phyloP scores from a whole-genome alignment of 176 grass and related monocot genomes.

The Aegilops tauschii region DNA sequence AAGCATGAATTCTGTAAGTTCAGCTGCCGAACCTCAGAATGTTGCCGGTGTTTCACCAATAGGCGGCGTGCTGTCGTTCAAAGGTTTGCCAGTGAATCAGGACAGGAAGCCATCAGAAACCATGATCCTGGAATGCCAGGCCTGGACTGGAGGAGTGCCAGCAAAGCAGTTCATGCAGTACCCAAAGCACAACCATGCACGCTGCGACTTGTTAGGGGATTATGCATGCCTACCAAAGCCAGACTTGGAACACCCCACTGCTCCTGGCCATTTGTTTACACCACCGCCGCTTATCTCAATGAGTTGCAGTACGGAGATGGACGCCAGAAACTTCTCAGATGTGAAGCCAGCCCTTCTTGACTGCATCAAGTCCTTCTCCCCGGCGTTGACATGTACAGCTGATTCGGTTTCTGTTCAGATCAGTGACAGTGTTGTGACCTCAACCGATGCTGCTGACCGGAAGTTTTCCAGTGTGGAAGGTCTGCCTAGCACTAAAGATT shows the following conservation, averaged over 20 bases:
- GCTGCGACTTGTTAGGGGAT: constrained; percentile 67
- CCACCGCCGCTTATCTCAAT: constrained; percentile 51
- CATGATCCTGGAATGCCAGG: constrained; percentile 51
- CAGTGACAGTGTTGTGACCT: constrained; percentile 42
- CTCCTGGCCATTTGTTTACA: constrained; percentile 34
- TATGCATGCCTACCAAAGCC: constrained; percentile 78
- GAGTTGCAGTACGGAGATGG: constrained; percentile 49
- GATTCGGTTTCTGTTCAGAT: constrained; percentile 65
- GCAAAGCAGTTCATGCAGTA: constrained; percentile 83
- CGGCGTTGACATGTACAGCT: constrained; percentile 56
- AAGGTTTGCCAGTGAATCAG: constrained; percentile 42
- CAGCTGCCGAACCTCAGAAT: constrained; percentile 38
- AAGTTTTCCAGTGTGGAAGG: constrained; percentile 48
- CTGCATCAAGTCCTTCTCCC: constrained; percentile 60
- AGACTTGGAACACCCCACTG: constrained; percentile 44
- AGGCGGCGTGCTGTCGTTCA: constrained; percentile 68
- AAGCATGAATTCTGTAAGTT: constrained; percentile 32
- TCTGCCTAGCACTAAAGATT: constrained; percentile 47
- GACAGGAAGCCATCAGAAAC: constrained; percentile 57
- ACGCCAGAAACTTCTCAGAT: constrained; percentile 43
- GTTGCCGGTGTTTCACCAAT: constrained; percentile 36
- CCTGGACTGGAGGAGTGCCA: constrained; percentile 45
- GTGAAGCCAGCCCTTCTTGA: constrained; percentile 60
- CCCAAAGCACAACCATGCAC: constrained; percentile 72
- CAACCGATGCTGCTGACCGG: constrained; percentile 26